Evolutionary conservation across 192 early-diverging fungal genomes (phyloP), one percentile per base, ranked within the genome.

Genomic region (Thamnidium elegans): DNA sequence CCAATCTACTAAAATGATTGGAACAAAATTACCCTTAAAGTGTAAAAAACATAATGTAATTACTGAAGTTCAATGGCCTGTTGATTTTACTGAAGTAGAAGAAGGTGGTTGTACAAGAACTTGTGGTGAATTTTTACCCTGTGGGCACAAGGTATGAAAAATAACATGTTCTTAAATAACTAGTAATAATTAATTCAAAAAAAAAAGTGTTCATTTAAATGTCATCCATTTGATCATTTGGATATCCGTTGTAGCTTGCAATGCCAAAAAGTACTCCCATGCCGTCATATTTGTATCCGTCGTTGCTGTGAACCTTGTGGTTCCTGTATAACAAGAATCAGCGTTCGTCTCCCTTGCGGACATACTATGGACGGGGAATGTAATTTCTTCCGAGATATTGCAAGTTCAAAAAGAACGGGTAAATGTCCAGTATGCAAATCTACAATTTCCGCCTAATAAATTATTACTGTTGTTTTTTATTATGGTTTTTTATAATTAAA

Each of bases 61-160:
- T 0, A 76, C 77, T 0, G 47, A 62, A 1, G 65, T 81, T 3
- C 74, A 63, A 15, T 76, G 76, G 31, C 77, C 78, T 46, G 62
- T 78, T 6, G 80, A 81, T 30, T 81, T 81, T 55, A 63, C 71
- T 15, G 53, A 65, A 10, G 80, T 81, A 0, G 58, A 81, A 46
- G 62, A 77, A 13, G 81, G 81, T 51, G 81, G 81, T 0, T 82
- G 81, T 47, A 62, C 63, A 6, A 68, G 52, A 17, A 73, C 71
- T 20, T 82, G 81, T 46, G 65, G 58, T 15, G 67, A 55, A 9
- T 30, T 47, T 1, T 51, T 82, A 15, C 65, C 66, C 9, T 72
- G 68, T 36, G 79, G 78, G 6, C 71, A 66, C 15, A 30, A 69
- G 67, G 75, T 68, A 68, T 65, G 15, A 15, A 21, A 32, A 43